phyloP scores from a whole-genome alignment of 768 basidiomycete genomes.

The Lactarius pseudohatsudake region DNA sequence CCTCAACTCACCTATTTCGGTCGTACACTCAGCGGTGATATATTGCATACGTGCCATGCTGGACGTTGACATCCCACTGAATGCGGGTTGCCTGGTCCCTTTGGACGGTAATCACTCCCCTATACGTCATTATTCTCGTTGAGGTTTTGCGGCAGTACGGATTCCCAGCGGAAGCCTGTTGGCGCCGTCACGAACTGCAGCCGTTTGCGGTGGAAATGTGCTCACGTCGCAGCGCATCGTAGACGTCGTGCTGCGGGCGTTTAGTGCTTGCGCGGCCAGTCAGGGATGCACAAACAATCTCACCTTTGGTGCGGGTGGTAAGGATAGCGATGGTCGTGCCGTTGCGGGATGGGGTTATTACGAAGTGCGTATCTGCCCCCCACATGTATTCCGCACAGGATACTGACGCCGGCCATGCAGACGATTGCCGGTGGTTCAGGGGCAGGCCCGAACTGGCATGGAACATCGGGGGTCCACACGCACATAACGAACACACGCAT shows the following conservation, averaged over 20 bases:
- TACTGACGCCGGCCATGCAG: slow-evolving; percentile 39
- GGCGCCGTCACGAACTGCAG: slow-evolving; percentile 80
- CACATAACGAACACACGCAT: slow-evolving; percentile 93
- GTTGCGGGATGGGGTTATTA: slow-evolving; percentile 89
- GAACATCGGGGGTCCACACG: slow-evolving; percentile 90
- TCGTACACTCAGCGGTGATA: slow-evolving; percentile 84
- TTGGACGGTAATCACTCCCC: slow-evolving; percentile 56
- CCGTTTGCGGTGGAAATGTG: slow-evolving; percentile 93
- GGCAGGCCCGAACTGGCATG: slow-evolving; percentile 86
- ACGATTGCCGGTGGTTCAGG: slow-evolving; percentile 95
- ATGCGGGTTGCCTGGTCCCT: slow-evolving; percentile 91
- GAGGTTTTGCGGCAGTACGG: slow-evolving; percentile 49
- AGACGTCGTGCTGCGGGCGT: slow-evolving; percentile 90
- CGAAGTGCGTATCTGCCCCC: slow-evolving; percentile 47
- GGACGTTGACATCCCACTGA: slow-evolving; percentile 84
- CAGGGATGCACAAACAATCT: slow-evolving; percentile 95
- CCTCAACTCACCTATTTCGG: slow-evolving; percentile 81
- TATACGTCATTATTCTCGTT: slow-evolving; percentile 15
- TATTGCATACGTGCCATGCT: slow-evolving; percentile 90
- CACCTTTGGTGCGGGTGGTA: slow-evolving; percentile 89
- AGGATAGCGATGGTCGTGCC: slow-evolving; percentile 72
- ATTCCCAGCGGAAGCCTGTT: slow-evolving; percentile 80
- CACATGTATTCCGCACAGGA: slow-evolving; percentile 4
- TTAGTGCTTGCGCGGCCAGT: slow-evolving; percentile 87
- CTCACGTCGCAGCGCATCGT: slow-evolving; percentile 91